Percentiles rank a stretch among this genome's conserved stretches.
Evolutionary conservation across 1,284 basidiomycete genomes (phyloP).

Genomic region (Caloboletus inedulis): DNA sequence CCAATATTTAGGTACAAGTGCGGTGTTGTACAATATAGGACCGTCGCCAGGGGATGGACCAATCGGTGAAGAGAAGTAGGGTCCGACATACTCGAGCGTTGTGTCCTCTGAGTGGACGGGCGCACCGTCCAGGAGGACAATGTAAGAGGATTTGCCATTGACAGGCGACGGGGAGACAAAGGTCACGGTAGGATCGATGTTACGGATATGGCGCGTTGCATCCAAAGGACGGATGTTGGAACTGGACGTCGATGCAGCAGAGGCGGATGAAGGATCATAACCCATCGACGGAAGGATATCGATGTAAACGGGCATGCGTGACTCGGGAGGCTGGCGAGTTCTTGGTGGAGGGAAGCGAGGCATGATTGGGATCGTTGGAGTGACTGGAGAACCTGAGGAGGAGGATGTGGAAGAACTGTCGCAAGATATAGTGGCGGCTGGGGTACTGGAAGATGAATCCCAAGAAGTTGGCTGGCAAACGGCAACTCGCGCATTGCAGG

Average conservation of each 20-base stretch:
- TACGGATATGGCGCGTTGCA: constrained; percentile 48
- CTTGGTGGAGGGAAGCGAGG: constrained; percentile 11
- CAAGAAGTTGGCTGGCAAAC: constrained; percentile 12
- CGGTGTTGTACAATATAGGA: constrained; percentile 51
- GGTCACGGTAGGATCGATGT: constrained; percentile 63
- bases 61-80: constrained; percentile 23
- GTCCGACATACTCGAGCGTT: constrained; percentile 38
- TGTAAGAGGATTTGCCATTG: constrained; percentile 51
- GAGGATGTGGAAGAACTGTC: constrained; percentile 41
- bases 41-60: constrained; percentile 33
- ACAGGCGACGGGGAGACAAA: constrained; percentile 47
- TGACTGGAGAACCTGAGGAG: constrained; percentile 36
- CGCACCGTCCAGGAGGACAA: constrained; percentile 48
- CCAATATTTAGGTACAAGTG: constrained; percentile 61
- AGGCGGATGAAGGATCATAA: constrained; percentile 13
- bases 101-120: constrained; percentile 51
- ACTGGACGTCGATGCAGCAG: constrained; percentile 15
- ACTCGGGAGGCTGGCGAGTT: constrained; percentile 28
- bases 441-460: constrained; percentile 26
- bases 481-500: constrained; percentile 19
- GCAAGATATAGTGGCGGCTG: constrained; percentile 33
- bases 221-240: constrained; percentile 37
- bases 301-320: constrained; percentile 53
- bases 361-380: constrained; percentile 34
- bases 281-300: constrained; percentile 46